A percentile compares a stretch with the other conserved stretches of the same genome.
Conservation (phyloP, 1,284 basidiomycete genomes). For the Cerrena zonata region DNA sequence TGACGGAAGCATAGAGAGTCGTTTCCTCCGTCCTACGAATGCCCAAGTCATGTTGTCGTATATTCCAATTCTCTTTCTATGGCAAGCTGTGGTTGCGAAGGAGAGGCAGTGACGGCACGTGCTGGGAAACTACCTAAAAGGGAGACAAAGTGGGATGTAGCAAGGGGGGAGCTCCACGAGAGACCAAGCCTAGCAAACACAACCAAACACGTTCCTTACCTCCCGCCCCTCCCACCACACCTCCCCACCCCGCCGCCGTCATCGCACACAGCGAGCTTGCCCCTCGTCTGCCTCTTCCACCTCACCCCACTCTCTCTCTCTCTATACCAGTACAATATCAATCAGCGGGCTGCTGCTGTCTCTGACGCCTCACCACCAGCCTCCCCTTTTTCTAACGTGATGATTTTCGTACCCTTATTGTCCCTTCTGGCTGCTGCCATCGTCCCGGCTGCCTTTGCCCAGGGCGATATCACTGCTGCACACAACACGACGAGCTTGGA, state of each 20-base stretch:
- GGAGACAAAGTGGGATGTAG: neutral
- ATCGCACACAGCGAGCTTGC: constrained; percentile 16
- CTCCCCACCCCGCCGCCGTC: constrained; percentile 19
- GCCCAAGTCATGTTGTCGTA: no score
- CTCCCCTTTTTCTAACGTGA: constrained; percentile 8
- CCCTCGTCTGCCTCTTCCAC: constrained; percentile 16
- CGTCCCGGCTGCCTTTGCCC: constrained; percentile 32
- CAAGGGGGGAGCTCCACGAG: neutral
- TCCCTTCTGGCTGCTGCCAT: constrained; percentile 27
- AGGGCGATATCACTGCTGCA: constrained; percentile 28
- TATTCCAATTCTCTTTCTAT: no score
- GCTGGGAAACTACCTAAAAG: neutral
- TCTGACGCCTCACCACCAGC: neutral
- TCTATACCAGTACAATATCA: neutral
- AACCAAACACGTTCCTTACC: constrained; percentile 27
- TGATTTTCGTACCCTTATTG: constrained; percentile 31
- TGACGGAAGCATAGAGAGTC: no score
- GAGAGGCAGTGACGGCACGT: no score
- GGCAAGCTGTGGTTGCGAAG: no score
- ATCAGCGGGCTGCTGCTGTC: no score
- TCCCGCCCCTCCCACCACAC: constrained; percentile 12
- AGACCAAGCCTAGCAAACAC: no score
- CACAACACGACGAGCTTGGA: constrained; percentile 63
- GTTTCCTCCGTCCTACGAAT: no score
- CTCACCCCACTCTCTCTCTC: constrained; percentile 13